phyloP scores from a whole-genome alignment of 768 basidiomycete species.

The Mycena floridula region DNA sequence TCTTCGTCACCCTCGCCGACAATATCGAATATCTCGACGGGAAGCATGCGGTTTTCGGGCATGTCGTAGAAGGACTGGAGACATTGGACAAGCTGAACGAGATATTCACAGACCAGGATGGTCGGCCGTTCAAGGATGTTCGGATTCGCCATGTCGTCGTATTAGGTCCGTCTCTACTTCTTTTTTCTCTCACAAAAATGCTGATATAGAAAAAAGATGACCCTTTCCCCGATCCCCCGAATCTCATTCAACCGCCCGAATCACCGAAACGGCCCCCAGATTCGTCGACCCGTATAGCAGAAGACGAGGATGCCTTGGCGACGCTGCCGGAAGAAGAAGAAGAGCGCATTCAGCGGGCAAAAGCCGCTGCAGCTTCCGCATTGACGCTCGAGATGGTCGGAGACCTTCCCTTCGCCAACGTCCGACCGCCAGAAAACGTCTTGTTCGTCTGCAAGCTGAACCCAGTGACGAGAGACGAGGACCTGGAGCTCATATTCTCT shows the following conservation, averaged over 20 bases:
- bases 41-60: slow-evolving; percentile 89
- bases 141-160: slow-evolving; percentile 94
- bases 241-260: slow-evolving; percentile 62
- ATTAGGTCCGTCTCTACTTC: slow-evolving; percentile 52
- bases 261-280: slow-evolving; percentile 82
- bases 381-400: slow-evolving; percentile 99
- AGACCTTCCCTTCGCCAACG: slow-evolving; percentile 95
- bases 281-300: slow-evolving; percentile 83
- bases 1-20: slow-evolving; percentile 91
- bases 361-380: slow-evolving; percentile 88
- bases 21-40: slow-evolving; percentile 95
- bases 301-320: slow-evolving; percentile 87
- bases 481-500: slow-evolving; percentile 95
- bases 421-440: slow-evolving; percentile 96
- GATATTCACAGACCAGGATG: slow-evolving; percentile 81
- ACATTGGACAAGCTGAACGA: slow-evolving; percentile 92
- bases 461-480: slow-evolving; percentile 90
- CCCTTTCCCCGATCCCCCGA: slow-evolving; percentile 86
- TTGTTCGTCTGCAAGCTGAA: slow-evolving; percentile 99
- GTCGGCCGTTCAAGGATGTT: slow-evolving; percentile 89
- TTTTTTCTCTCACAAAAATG: not conserved
- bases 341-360: slow-evolving; percentile 74
- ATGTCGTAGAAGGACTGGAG: slow-evolving; percentile 90
- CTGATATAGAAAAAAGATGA: slow-evolving; percentile 67
- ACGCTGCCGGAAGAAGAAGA: slow-evolving; percentile 83